Conservation (phyloP, 208 protist genomes). For the Acanthamoeba healyi region DNA sequence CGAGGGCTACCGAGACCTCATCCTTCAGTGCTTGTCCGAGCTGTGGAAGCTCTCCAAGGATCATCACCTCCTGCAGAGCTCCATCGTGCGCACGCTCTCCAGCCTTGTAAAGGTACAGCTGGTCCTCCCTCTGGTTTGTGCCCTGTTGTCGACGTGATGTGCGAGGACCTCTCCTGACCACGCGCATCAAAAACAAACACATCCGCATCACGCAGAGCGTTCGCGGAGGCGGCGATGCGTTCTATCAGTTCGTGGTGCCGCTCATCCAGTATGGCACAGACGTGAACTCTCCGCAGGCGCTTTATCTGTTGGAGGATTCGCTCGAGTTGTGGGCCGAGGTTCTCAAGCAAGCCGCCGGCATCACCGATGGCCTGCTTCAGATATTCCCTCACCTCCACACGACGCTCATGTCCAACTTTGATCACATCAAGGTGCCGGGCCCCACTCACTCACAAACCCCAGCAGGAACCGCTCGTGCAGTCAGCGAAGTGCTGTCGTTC, state of each 20-base stretch:
- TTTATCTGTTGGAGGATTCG: constrained; percentile 63
- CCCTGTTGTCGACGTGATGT: too few species aligned
- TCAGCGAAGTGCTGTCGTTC: too few species aligned
- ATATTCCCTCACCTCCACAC: constrained; percentile 50
- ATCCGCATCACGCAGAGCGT: constrained; percentile 21
- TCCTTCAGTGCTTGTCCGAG: constrained; percentile 55
- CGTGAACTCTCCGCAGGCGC: constrained; percentile 36
- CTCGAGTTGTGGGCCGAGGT: constrained; percentile 71
- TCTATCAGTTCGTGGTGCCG: constrained; percentile 72
- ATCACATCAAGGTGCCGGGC: constrained; percentile 51
- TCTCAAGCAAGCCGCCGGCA: constrained; percentile 47
- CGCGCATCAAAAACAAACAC: not conserved
- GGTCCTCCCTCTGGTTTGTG: too few species aligned
- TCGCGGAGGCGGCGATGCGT: constrained; percentile 4
- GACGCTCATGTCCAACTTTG: constrained; percentile 39
- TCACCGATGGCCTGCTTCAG: constrained; percentile 43
- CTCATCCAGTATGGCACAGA: constrained; percentile 67
- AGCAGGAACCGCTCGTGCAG: too few species aligned
- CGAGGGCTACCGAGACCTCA: constrained; percentile 42
- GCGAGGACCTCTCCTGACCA: too few species aligned
- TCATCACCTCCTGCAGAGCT: constrained; percentile 68
- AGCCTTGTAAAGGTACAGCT: constrained; percentile 47
- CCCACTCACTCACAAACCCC: not conserved
- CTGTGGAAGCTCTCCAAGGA: constrained; percentile 65
- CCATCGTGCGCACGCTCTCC: constrained; percentile 64